Percentiles rank a stretch among this genome's conserved stretches.
These are phyloP conservation scores for Kodamaea anthophila DNA, from an alignment of 1,139 yeast genomes.

Conservation along the genomic window DNA sequence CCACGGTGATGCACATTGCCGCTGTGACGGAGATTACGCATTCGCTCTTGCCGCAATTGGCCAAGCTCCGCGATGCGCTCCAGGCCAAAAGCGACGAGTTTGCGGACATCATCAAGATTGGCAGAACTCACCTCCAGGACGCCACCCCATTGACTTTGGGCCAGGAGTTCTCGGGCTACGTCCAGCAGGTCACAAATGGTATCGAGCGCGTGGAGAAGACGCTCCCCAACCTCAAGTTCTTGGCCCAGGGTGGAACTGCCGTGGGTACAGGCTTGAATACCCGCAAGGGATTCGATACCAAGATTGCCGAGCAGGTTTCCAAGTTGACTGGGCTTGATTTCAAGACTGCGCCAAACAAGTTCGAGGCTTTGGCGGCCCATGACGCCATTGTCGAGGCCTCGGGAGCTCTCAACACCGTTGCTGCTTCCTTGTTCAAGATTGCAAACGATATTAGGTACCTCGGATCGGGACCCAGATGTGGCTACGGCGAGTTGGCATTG, in stretches of 20 bases:
- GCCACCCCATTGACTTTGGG: conserved; percentile 98
- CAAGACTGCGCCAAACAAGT: conserved; percentile 95
- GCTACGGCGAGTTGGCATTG: conserved; percentile 89
- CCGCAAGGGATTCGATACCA: conserved; percentile 77
- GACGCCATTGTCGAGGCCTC: conserved; percentile 97
- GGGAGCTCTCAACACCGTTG: conserved; percentile 94
- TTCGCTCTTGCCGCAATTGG: conserved; percentile 72
- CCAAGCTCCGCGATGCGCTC: conserved; percentile 70
- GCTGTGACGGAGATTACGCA: conserved; percentile 84
- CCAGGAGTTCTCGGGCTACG: conserved; percentile 96
- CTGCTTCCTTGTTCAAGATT: conserved; percentile 87
- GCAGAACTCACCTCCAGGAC: conserved; percentile 97
- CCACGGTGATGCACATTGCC: conserved; percentile 99
- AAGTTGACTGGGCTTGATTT: conserved; percentile 82
- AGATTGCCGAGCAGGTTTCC: conserved; percentile 74
- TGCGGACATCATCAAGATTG: conserved; percentile 85
- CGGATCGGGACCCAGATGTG: conserved; percentile 99
- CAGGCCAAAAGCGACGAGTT: conserved; percentile 77
- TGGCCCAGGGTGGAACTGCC: conserved; percentile 99
- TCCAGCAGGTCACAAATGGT: conserved; percentile 87
- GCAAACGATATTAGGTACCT: conserved; percentile 97
- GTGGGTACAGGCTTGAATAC: conserved; percentile 98
- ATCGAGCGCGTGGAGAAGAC: conserved; percentile 75
- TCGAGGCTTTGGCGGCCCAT: conserved; percentile 98
- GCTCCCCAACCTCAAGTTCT: conserved; percentile 67